These are phyloP conservation scores for Malassezia sympodialis DNA, from an alignment of 1,284 basidiomycete species.

Conservation along the genomic window DNA sequence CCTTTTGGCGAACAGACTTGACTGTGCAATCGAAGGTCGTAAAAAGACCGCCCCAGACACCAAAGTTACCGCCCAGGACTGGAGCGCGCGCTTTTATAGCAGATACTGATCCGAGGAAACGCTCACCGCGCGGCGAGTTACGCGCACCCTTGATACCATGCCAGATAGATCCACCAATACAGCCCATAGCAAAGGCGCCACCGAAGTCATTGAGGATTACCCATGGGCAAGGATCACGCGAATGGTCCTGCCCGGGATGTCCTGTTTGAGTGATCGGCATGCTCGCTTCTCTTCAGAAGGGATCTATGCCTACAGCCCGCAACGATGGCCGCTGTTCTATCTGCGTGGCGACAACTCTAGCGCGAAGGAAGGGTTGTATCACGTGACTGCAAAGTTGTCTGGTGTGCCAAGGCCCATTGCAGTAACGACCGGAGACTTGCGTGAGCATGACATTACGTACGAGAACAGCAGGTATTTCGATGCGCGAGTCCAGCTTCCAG, in stretches of 20 bases:
- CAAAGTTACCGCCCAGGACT: slow-evolving; percentile 94
- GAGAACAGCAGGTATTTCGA: slow-evolving; percentile 79
- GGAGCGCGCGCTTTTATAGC: slow-evolving; percentile 97
- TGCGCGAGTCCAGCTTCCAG: slow-evolving; percentile 90
- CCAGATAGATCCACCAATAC: slow-evolving; percentile 93
- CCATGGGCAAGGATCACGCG: slow-evolving; percentile 62
- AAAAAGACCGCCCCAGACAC: slow-evolving; percentile 70
- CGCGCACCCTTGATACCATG: slow-evolving; percentile 96
- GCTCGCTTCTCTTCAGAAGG: slow-evolving; percentile 6
- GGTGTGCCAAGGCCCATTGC: not conserved
- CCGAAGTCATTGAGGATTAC: slow-evolving; percentile 98
- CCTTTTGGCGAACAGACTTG: slow-evolving; percentile 88
- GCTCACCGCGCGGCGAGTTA: slow-evolving; percentile 90
- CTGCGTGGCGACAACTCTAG: not conserved
- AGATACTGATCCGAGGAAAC: slow-evolving; percentile 80
- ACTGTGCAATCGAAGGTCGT: slow-evolving; percentile 96
- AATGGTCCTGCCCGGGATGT: slow-evolving; percentile 27
- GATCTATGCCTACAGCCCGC: not conserved
- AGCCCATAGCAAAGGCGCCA: slow-evolving; percentile 81
- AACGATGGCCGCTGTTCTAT: not conserved
- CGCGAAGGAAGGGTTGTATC: slow-evolving; percentile 3
- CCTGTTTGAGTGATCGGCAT: slow-evolving; percentile 19
- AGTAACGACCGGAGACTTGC: slow-evolving; percentile 9
- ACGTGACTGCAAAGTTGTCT: slow-evolving; percentile 6
- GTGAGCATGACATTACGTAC: slow-evolving; percentile 7